Conservation (phyloP, 208 protist genomes). For the Tritrichomonas foetus region DNA sequence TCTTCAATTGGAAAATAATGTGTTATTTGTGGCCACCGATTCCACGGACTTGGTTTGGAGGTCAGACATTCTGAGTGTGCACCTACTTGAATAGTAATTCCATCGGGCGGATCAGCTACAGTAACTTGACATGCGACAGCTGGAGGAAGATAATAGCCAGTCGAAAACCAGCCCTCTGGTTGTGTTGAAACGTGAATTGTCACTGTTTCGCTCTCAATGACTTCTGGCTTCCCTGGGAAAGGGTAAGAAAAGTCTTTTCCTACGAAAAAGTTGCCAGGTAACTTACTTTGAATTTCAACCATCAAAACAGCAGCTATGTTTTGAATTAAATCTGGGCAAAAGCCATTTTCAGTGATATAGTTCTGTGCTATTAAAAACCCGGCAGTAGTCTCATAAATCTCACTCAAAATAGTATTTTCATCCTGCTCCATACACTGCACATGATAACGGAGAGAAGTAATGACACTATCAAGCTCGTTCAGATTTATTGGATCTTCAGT, state of each 20-base stretch:
- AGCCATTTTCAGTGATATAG: not conserved
- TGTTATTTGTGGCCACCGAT: not conserved
- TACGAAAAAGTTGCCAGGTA: not conserved
- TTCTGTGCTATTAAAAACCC: not conserved
- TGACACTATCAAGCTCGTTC: not conserved
- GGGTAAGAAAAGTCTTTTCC: not conserved
- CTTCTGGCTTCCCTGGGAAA: not conserved
- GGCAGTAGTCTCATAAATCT: not conserved
- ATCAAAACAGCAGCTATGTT: not conserved
- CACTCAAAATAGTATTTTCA: not conserved
- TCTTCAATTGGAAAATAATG: not conserved
- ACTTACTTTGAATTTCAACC: not conserved
- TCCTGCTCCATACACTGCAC: not conserved
- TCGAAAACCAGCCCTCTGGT: not conserved
- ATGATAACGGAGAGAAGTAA: not conserved
- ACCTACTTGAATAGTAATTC: not conserved
- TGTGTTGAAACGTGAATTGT: not conserved
- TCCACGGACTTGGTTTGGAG: not conserved
- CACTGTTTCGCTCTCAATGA: not conserved
- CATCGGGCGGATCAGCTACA: not conserved
- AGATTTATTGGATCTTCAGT: not conserved
- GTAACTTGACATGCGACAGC: not conserved
- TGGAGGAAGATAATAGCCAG: not conserved
- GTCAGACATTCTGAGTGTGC: not conserved
- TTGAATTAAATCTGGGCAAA: not conserved